phyloP scores from a whole-genome alignment of 2,329 filamentous ascomycete species.

The Hypomyces rosellus region DNA sequence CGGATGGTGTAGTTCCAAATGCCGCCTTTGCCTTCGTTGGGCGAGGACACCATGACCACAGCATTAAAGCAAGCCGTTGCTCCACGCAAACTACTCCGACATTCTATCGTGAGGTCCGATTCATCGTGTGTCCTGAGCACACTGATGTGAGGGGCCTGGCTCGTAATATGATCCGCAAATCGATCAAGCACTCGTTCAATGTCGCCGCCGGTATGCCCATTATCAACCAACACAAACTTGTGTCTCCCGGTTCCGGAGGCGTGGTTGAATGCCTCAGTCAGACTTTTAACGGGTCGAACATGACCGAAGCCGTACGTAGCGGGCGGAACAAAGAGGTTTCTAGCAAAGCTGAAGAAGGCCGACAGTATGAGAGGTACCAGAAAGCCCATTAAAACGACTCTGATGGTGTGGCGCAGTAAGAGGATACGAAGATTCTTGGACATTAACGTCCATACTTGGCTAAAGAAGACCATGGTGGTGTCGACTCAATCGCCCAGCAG shows the following conservation, averaged over 20 bases:
- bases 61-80: constrained; percentile 68
- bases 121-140: constrained; percentile 49
- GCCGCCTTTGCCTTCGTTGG: constrained; percentile 57
- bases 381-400: constrained; percentile 51
- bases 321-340: constrained; percentile 76
- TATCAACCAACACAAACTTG: constrained; percentile 74
- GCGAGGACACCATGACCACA: constrained; percentile 69
- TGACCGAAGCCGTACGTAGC: constrained; percentile 67
- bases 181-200: constrained; percentile 65
- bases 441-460: constrained; percentile 55
- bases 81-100: constrained; percentile 58
- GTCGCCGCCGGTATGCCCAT: constrained; percentile 59
- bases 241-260: constrained; percentile 52
- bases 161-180: constrained; percentile 52
- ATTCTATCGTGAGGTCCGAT: constrained; percentile 54
- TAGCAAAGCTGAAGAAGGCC: constrained; percentile 61
- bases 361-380: constrained; percentile 53
- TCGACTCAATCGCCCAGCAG: neutral
- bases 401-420: constrained; percentile 44
- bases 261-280: constrained; percentile 55
- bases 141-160: constrained; percentile 46
- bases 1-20: constrained; percentile 84
- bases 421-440: constrained; percentile 57
- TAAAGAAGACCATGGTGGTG: constrained; percentile 42
- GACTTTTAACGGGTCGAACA: constrained; percentile 53